phyloP scores from a whole-genome alignment of 2,329 filamentous ascomycete genomes.

The Pseudogymnoascus sp. region DNA sequence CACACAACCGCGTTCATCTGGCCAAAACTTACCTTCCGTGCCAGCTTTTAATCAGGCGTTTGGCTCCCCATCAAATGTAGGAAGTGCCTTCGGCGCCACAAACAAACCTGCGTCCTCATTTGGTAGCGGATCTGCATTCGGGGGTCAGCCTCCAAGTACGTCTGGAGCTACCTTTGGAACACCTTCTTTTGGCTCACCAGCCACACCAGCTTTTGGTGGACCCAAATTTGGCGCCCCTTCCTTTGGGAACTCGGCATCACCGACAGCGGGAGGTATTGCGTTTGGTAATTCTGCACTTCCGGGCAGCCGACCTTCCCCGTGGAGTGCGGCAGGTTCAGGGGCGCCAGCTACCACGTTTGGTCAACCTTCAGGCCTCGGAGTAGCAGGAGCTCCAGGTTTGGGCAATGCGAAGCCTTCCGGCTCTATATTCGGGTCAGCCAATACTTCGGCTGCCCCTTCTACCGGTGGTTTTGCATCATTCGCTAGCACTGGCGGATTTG shows the following conservation, averaged over 20 bases:
- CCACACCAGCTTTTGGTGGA: constrained; percentile 26
- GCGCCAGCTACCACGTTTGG: constrained; percentile 41
- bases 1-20: constrained; percentile 12
- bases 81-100: not conserved
- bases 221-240: constrained; percentile 31
- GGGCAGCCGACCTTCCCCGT: constrained; percentile 46
- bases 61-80: constrained; percentile 3
- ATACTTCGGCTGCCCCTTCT: constrained; percentile 25
- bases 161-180: constrained; percentile 19
- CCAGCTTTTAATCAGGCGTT: constrained; percentile 18
- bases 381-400: constrained; percentile 31
- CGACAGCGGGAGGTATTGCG: constrained; percentile 14
- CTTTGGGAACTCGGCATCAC: constrained; percentile 43
- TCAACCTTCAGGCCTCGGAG: constrained; percentile 42
- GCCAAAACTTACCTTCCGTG: constrained; percentile 26
- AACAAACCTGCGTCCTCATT: constrained; percentile 27
- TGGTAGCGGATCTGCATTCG: constrained; percentile 36
- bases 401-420: constrained; percentile 27
- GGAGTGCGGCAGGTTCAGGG: constrained; percentile 35
- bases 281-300: constrained; percentile 32
- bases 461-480: constrained; percentile 48
- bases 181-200: constrained; percentile 27
- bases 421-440: constrained; percentile 33
- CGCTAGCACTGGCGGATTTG: constrained; percentile 49
- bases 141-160: constrained; percentile 33